Evolutionary conservation across 2,329 filamentous ascomycete species (phyloP).

Genomic region (Colletotrichum higginsianum): DNA sequence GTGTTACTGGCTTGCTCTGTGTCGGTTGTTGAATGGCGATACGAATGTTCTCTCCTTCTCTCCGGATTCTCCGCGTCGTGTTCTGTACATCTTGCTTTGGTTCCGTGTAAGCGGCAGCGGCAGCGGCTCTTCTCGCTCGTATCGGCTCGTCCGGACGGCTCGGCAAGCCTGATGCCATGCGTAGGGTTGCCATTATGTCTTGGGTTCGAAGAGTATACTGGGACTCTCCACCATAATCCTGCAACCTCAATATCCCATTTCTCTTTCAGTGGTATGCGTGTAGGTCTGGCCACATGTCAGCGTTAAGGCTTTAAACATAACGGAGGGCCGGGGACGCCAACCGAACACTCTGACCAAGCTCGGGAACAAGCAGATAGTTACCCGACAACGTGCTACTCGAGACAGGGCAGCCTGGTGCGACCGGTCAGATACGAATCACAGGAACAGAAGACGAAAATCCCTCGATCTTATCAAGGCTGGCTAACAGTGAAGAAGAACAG

Average conservation of each 20-base stretch:
- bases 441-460: conserved; percentile 6
- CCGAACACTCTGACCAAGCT: conserved; percentile 38
- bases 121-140: conserved; percentile 47
- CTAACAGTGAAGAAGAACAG: conserved; percentile 8
- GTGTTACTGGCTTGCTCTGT: conserved; percentile 50
- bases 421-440: conserved; percentile 12
- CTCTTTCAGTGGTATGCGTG: conserved; percentile 39
- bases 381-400: conserved; percentile 24
- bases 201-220: conserved; percentile 45
- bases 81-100: conserved; percentile 34
- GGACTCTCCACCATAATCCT: conserved; percentile 43
- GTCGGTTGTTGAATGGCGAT: conserved; percentile 29
- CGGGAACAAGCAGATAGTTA: conserved; percentile 45
- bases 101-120: conserved; percentile 38
- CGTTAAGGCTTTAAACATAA: conserved; percentile 7
- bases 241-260: conserved; percentile 34
- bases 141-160: conserved; percentile 56
- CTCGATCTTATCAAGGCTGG: conserved; percentile 22
- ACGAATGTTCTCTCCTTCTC: conserved; percentile 35
- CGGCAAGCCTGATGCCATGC: conserved; percentile 58
- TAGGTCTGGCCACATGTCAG: conserved; percentile 32
- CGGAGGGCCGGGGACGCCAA: conserved; percentile 33
- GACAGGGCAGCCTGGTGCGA: neutral
- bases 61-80: conserved; percentile 22
- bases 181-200: conserved; percentile 61